These are phyloP conservation scores for Arabidopsis arenosa DNA, from an alignment of 345 rosid species.

Conservation along the genomic window DNA sequence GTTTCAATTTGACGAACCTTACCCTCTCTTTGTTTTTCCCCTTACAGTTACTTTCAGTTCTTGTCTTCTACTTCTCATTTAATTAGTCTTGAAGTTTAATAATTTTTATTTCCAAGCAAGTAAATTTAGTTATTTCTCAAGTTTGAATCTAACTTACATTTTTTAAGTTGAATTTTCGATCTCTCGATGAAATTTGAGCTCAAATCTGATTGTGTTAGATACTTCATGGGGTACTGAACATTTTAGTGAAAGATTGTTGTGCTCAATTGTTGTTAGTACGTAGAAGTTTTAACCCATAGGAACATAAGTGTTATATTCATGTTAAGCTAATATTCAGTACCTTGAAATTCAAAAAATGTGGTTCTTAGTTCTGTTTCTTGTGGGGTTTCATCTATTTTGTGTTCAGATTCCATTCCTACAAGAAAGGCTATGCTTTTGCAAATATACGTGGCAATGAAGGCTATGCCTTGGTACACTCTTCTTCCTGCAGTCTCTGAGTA, in stretches of 20 bases:
- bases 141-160: neutral
- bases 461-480: constrained; percentile 77
- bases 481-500: constrained; percentile 80
- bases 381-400: neutral
- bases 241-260: too few relatives aligned
- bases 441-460: constrained; percentile 85
- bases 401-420: constrained; percentile 72
- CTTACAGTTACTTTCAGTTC: neutral
- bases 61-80: neutral
- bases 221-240: too few relatives aligned
- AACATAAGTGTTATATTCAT: too few relatives aligned
- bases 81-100: neutral
- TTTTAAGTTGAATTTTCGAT: neutral
- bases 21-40: neutral
- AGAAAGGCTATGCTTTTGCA: constrained; percentile 79
- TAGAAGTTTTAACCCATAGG: too few relatives aligned
- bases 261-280: too few relatives aligned
- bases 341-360: neutral
- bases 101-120: neutral
- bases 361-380: neutral
- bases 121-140: neutral
- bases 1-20: neutral
- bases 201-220: too few relatives aligned
- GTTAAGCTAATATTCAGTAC: too few relatives aligned
- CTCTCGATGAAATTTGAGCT: neutral